A percentile compares a stretch with the other conserved stretches of the same genome.
phyloP scores from a whole-genome alignment of 2,329 filamentous ascomycete species.

The Mycosphaerella arachidis region DNA sequence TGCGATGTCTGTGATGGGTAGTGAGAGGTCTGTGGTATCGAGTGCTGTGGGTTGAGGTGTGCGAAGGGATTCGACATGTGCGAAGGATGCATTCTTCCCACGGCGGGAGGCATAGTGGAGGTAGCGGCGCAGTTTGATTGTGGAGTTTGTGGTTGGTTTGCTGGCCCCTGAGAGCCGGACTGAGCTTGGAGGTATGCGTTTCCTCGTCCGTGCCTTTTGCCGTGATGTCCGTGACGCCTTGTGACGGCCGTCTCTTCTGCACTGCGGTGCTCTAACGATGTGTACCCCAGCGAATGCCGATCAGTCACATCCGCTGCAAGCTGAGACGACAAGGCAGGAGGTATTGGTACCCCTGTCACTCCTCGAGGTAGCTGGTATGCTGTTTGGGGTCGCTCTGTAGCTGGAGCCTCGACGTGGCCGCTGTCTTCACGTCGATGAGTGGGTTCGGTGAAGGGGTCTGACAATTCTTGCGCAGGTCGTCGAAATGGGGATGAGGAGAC shows the following conservation, averaged over 20 bases:
- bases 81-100: slow-evolving; percentile 55
- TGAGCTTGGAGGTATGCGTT: neutral
- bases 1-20: slow-evolving; percentile 30
- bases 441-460: no score
- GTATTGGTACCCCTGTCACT: neutral
- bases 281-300: neutral
- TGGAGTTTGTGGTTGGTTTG: neutral
- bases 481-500: neutral
- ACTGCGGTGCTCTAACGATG: neutral
- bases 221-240: neutral
- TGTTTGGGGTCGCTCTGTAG: neutral
- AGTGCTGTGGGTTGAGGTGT: slow-evolving; percentile 48
- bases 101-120: slow-evolving; percentile 53
- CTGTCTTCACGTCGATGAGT: neutral
- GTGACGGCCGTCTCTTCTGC: no score
- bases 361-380: neutral
- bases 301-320: neutral
- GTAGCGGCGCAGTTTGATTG: neutral
- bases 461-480: no score
- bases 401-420: neutral
- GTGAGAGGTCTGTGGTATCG: slow-evolving; percentile 28
- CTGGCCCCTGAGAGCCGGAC: neutral
- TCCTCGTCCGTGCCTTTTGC: neutral
- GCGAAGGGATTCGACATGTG: slow-evolving; percentile 57
- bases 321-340: neutral